Conservation (phyloP, 345 rosid species). For the Arabidopsis suecica region DNA sequence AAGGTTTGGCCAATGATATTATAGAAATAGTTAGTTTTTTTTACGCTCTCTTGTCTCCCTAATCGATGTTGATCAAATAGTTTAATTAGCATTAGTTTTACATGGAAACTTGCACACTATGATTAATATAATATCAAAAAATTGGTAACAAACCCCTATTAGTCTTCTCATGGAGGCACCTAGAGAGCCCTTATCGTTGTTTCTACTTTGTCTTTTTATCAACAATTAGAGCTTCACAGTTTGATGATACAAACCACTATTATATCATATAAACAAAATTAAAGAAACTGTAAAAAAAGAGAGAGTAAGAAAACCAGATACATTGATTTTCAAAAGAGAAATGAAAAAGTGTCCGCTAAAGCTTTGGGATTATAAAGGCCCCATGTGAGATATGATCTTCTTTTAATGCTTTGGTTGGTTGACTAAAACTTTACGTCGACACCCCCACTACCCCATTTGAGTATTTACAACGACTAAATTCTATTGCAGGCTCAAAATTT, state of each 20-base stretch:
- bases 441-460: conserved; percentile 14
- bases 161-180: not conserved
- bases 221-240: too few relatives aligned
- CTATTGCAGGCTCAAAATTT: not conserved
- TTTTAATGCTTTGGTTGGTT: conserved; percentile 18
- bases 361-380: conserved; percentile 12
- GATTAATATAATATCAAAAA: too few relatives aligned
- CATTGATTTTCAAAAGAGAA: conserved; percentile 18
- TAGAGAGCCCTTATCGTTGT: not conserved
- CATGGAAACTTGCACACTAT: too few relatives aligned
- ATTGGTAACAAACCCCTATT: too few relatives aligned
- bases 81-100: too few relatives aligned
- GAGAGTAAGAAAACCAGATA: conserved; percentile 13
- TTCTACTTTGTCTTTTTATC: too few relatives aligned
- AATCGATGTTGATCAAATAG: too few relatives aligned
- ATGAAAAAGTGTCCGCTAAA: conserved; percentile 1
- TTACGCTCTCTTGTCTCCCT: too few relatives aligned
- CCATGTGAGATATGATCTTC: conserved; percentile 24
- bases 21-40: too few relatives aligned
- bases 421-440: conserved; percentile 18
- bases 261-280: not conserved
- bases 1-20: too few relatives aligned
- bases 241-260: not conserved
- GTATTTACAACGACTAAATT: not conserved
- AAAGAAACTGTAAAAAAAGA: not conserved